A percentile compares a stretch with the other conserved stretches of the same genome.
phyloP scores from a whole-genome alignment of 129 eudicot species.

The Tanacetum coccineum region DNA sequence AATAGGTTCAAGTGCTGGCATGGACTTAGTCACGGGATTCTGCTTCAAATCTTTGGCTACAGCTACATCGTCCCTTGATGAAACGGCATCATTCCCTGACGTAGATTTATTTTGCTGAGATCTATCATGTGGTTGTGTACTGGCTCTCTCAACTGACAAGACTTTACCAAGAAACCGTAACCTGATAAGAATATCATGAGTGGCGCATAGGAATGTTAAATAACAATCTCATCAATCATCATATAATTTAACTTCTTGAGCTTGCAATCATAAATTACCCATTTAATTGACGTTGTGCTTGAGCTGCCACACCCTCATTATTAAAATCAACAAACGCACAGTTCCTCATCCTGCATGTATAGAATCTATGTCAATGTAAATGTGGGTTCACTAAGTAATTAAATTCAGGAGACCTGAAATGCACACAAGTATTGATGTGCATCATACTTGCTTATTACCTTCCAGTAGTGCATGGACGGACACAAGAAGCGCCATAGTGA shows the following conservation, averaged over 20 bases:
- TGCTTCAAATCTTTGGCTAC: slow-evolving; percentile 28
- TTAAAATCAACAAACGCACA: slow-evolving; percentile 86
- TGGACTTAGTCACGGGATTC: slow-evolving; percentile 13
- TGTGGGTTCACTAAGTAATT: not conserved
- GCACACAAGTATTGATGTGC: slow-evolving; percentile 11
- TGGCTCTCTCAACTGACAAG: slow-evolving; percentile 82
- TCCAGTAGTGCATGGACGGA: slow-evolving; percentile 67
- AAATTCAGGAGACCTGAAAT: not conserved
- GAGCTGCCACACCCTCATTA: slow-evolving; percentile 59
- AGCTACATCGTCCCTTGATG: slow-evolving; percentile 28
- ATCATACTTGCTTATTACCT: slow-evolving; percentile 34
- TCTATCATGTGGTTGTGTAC: slow-evolving; percentile 31
- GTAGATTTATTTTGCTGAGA: slow-evolving; percentile 32
- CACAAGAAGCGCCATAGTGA: slow-evolving; percentile 78
- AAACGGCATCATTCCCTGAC: slow-evolving; percentile 21
- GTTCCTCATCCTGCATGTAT: slow-evolving; percentile 63
- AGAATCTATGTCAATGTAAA: slow-evolving; percentile 11
- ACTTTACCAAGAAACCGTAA: slow-evolving; percentile 91
- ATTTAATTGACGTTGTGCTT: slow-evolving; percentile 81
- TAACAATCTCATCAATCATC: not conserved
- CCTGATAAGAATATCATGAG: slow-evolving; percentile 31
- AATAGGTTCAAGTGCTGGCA: slow-evolving; percentile 55
- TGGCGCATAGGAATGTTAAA: no score
- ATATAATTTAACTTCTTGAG: not conserved
- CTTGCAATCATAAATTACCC: slow-evolving; percentile 45